A percentile compares a stretch with the other conserved stretches of the same genome.
Evolutionary conservation across 1,284 basidiomycete species (phyloP).

Genomic region (Rhodotorula sp.): DNA sequence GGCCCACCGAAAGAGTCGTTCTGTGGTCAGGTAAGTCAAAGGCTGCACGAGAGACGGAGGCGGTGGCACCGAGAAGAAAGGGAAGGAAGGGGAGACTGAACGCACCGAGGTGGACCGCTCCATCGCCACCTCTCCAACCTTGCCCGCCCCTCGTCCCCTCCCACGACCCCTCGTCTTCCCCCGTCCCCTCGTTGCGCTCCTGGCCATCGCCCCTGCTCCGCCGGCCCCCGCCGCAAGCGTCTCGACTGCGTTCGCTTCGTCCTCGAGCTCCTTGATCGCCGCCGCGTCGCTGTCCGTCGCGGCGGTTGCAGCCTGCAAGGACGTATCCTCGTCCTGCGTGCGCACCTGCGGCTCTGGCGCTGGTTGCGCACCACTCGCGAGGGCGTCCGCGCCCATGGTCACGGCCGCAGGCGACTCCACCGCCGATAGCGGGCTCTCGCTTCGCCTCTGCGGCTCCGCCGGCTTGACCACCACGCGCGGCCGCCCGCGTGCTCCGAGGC

Average conservation of each 20-base stretch:
- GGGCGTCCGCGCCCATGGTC: background rate
- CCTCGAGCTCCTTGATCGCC: background rate
- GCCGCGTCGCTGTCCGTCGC: background rate
- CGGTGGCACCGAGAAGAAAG: no score
- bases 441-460: background rate
- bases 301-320: background rate
- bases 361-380: background rate
- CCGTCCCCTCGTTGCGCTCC: background rate
- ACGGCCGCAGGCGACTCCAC: background rate
- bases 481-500: background rate
- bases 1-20: constrained; percentile 1
- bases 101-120: background rate
- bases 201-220: background rate
- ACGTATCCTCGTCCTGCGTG: background rate
- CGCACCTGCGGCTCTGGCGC: background rate
- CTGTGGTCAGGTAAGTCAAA: background rate
- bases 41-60: background rate
- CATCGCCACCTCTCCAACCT: background rate
- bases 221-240: background rate
- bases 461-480: background rate
- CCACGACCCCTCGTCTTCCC: background rate
- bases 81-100: background rate
- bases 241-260: constrained; percentile 1
- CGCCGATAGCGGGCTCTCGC: constrained; percentile 1
- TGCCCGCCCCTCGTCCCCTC: background rate